A percentile compares a stretch with the other conserved stretches of the same genome.
Evolutionary conservation across 257 asterid genomes (phyloP).

Genomic region (Paraleonurus japonicus): DNA sequence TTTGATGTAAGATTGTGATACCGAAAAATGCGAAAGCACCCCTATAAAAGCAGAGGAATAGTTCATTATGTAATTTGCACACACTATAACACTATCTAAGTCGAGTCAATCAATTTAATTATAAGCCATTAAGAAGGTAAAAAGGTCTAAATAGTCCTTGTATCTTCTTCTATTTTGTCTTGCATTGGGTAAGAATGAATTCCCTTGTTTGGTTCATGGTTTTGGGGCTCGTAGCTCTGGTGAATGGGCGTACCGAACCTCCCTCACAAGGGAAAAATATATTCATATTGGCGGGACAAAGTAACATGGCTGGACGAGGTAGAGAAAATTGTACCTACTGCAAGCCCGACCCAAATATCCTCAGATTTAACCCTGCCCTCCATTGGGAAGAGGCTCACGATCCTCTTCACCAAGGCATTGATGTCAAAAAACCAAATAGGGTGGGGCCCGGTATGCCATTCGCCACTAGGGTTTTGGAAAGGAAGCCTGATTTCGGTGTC

Average conservation of each 20-base stretch:
- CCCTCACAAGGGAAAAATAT: conserved; percentile 26
- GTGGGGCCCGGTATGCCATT: conserved; percentile 76
- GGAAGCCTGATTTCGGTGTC: conserved; percentile 35
- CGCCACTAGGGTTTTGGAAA: conserved; percentile 35
- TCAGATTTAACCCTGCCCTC: conserved; percentile 30
- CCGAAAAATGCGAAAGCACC: no score
- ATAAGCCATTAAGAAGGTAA: no score
- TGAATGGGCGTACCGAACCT: not conserved
- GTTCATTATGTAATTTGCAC: no score
- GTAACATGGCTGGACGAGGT: conserved; percentile 73
- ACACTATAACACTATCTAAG: no score
- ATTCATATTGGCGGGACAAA: conserved; percentile 58
- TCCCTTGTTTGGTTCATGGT: conserved; percentile 37
- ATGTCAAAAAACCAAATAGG: conserved; percentile 37
- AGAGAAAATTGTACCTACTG: conserved; percentile 43
- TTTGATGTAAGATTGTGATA: not conserved
- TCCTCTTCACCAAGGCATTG: conserved; percentile 64
- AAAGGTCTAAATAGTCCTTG: not conserved
- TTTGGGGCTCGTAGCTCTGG: conserved; percentile 29
- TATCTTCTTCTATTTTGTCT: not conserved
- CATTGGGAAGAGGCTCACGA: conserved; percentile 50
- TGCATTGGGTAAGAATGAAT: conserved; percentile 22
- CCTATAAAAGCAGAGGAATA: no score
- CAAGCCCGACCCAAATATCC: conserved; percentile 28
- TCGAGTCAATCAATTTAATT: no score